phyloP scores from a whole-genome alignment of 495 filamentous ascomycete species.

The Aspergillus asperescens region DNA sequence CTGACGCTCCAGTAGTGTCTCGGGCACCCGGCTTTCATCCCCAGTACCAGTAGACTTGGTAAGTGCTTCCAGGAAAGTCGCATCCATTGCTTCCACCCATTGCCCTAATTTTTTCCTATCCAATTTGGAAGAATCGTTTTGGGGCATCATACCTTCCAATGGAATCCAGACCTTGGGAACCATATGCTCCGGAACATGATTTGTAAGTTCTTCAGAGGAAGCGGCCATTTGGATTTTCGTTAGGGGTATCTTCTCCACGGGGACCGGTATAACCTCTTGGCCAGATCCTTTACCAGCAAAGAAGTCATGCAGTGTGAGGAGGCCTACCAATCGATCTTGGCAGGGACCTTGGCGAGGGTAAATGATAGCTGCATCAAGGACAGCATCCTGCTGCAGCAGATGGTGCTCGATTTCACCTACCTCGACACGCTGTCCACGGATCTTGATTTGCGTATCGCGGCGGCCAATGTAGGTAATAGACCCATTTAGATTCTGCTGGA shows the following conservation, averaged over 20 bases:
- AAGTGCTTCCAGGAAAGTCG: background rate
- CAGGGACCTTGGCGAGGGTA: slow-evolving; percentile 9
- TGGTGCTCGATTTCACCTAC: slow-evolving; percentile 36
- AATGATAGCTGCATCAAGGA: slow-evolving; percentile 14
- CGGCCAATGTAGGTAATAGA: slow-evolving; percentile 40
- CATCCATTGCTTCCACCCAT: slow-evolving; percentile 6
- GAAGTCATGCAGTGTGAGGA: slow-evolving; percentile 6
- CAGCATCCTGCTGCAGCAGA: slow-evolving; percentile 4
- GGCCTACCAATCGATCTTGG: slow-evolving; percentile 7
- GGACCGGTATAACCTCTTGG: background rate
- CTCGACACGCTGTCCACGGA: slow-evolving; percentile 44
- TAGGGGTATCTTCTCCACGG: background rate
- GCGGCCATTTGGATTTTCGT: background rate
- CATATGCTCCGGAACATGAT: slow-evolving; percentile 20
- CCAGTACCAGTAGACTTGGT: background rate
- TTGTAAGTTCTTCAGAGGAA: background rate
- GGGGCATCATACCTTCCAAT: slow-evolving; percentile 24
- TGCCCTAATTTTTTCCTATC: slow-evolving; percentile 25
- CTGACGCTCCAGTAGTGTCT: background rate
- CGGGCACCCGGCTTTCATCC: background rate
- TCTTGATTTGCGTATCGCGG: slow-evolving; percentile 42
- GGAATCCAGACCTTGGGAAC: slow-evolving; percentile 22
- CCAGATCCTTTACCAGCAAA: background rate
- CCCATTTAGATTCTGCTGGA: slow-evolving; percentile 27
- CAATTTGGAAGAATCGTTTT: slow-evolving; percentile 38